Conservation (phyloP, 345 rosid species). For the Carallia pectinifolia region DNA sequence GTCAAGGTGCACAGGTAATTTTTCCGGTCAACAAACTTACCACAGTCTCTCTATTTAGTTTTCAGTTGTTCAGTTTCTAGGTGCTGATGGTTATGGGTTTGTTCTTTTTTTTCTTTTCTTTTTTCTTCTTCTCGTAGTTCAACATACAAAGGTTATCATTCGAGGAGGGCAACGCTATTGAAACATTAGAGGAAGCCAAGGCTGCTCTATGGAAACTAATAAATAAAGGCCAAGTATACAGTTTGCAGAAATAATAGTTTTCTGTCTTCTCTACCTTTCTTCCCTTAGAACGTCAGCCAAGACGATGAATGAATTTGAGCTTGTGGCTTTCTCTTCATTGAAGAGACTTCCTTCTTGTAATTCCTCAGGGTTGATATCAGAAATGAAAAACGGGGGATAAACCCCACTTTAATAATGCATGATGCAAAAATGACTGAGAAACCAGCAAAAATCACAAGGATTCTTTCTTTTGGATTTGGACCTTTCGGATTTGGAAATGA, state of each 20-base stretch:
- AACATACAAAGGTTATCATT: conserved; percentile 87
- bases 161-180: conserved; percentile 62
- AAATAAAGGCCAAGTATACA: conserved; percentile 57
- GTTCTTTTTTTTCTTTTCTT: conserved; percentile 6
- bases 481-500: too few relatives aligned
- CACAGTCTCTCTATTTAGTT: background rate
- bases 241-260: conserved; percentile 33
- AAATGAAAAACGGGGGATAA: too few relatives aligned
- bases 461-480: too few relatives aligned
- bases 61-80: background rate
- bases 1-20: conserved; percentile 94
- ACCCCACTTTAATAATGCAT: too few relatives aligned
- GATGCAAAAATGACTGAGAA: too few relatives aligned
- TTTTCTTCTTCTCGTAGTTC: conserved; percentile 38
- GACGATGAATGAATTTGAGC: background rate
- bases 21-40: background rate
- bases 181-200: conserved; percentile 88
- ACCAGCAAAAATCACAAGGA: too few relatives aligned
- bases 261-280: background rate
- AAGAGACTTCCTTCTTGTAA: too few relatives aligned
- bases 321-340: too few relatives aligned
- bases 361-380: too few relatives aligned
- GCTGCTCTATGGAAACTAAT: conserved; percentile 71
- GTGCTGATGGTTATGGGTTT: too few relatives aligned
- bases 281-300: background rate